phyloP scores from a whole-genome alignment of 768 basidiomycete genomes.

The Russula compacta region DNA sequence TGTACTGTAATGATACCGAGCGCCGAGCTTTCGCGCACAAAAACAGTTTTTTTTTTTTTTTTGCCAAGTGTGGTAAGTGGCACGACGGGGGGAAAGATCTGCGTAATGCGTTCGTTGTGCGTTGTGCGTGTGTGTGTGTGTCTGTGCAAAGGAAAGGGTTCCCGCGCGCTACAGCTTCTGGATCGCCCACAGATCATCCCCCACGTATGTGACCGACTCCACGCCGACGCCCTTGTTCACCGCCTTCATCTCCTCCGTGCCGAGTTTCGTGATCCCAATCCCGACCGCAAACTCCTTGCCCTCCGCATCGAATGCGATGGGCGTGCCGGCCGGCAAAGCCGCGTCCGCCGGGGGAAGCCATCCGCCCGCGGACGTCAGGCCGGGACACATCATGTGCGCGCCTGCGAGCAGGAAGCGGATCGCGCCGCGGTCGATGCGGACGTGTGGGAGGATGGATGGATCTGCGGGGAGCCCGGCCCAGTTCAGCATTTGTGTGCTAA shows the following conservation, averaged over 20 bases:
- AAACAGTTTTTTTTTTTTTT: background rate
- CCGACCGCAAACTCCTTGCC: conserved; percentile 90
- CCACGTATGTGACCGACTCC: conserved; percentile 77
- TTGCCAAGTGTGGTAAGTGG: no score
- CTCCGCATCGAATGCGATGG: conserved; percentile 92
- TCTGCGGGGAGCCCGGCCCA: conserved; percentile 44
- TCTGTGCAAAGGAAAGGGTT: no score
- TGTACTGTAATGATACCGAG: background rate
- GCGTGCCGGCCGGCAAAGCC: conserved; percentile 56
- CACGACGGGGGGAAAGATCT: no score
- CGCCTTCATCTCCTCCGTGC: conserved; percentile 82
- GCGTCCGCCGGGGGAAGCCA: conserved; percentile 67
- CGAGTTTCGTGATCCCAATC: conserved; percentile 72
- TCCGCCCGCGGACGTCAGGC: conserved; percentile 88
- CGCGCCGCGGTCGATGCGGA: conserved; percentile 90
- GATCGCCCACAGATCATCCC: conserved; percentile 79
- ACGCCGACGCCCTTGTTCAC: conserved; percentile 89
- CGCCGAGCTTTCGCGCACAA: background rate
- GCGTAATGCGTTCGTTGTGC: no score
- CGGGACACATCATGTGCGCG: conserved; percentile 96
- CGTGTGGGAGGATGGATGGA: conserved; percentile 81
- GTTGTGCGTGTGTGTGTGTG: no score
- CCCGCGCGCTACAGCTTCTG: conserved; percentile 59
- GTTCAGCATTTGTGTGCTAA: no score
- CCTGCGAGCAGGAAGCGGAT: conserved; percentile 94